Base-by-base conservation (phyloP, 75 land plant species). In the Cryptomeria japonica region DNA sequence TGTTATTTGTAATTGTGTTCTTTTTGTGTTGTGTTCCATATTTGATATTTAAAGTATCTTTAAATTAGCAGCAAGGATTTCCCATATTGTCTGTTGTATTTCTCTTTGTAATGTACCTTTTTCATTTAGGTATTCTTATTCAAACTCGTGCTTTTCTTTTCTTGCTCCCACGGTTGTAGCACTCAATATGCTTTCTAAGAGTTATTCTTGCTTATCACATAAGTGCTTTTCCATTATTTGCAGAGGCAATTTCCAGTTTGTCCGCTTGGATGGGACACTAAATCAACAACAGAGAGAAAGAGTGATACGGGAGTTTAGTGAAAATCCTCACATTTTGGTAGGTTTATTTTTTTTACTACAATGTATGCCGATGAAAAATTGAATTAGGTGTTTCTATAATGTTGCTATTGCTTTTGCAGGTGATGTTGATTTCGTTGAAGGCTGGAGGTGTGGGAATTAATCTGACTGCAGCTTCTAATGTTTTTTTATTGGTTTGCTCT, bases 361-460 rank as follows among this genome's bases (percentile, higher is more conserved):
- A 34, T 80, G 55, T 15, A 86, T 64, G 78, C 80, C 47, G 19
- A 31, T 47, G 47, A 44, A 42, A 18, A n/a, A 3, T 44, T 77
- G 53, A 76, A 19, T 58, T 68, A 51, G 34, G 22, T 53, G 19
- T 32, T 41, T 51, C 38, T 41, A 58, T 36, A 76, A 28, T 70
- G 36, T 9, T 44, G 83, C 41, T 88, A 49, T 64, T 55, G 41
- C 76, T 32, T 34, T 87, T 86, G 73, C 91, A 97, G 99, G 95
- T 97, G n/a, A 80, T 97, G 96, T 86, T 97, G 56, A 95, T 96
- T 90, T 97, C 99, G 7, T 77, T 97, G 61, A 97, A 95, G 87
- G 99, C 98, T 22, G 99, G 99, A 73, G 99, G 99, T 25, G 98
- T 97, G 12, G 99, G 99, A 58, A 87, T 97, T 84, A 97, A 97